Base-by-base conservation (phyloP, 2,329 filamentous ascomycete species). In the Cercospora beticola region DNA sequence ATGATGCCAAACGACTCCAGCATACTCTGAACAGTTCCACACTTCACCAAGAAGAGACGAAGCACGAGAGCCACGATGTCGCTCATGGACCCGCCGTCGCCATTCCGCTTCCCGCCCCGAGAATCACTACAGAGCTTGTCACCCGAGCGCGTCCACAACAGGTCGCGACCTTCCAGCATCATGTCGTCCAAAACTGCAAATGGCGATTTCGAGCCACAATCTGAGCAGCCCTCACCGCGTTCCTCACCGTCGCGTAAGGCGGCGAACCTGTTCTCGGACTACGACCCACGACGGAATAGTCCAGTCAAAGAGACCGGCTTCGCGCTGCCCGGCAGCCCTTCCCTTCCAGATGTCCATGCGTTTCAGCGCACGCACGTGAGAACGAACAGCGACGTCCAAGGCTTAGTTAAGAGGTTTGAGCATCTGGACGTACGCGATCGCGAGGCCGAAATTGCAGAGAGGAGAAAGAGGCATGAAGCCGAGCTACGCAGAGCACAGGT, bases 351-450 rank as follows among this genome's bases (percentile, higher is more conserved):
- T 54, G 72, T 79, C 40, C 57, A 71, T 33, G 62, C 73, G 10
- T 68, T 78, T 14, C 64, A 60, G 26, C 70, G 74, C 23, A 68
- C 63, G 40, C 82, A 83, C 76, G 80, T 79, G 16, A 84, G 87
- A 71, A 86, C 88, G 69, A 88, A 86, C 74, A 87, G 87, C 70
- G 78, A 79, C 23, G 88, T 91, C 5, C 84, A 88, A 73, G 82
- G 81, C 49, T 79, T 85, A 76, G 90, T 92, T 70, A 88, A 87
- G 76, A 90, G 91, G 79, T 92, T 92, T 79, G 91, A 92, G 81
- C 86, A 84, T 67, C 83, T 92, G 40, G 86, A 89, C 67, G 81
- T 85, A 67, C 81, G 82, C 75, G 83, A 85, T 74, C 78, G 79
- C 65, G 79, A 82, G 64, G 79, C 77, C 21, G 78, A 80, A 68